phyloP scores from a whole-genome alignment of 176 grass and related monocot species.

The Ensete ventricosum region DNA sequence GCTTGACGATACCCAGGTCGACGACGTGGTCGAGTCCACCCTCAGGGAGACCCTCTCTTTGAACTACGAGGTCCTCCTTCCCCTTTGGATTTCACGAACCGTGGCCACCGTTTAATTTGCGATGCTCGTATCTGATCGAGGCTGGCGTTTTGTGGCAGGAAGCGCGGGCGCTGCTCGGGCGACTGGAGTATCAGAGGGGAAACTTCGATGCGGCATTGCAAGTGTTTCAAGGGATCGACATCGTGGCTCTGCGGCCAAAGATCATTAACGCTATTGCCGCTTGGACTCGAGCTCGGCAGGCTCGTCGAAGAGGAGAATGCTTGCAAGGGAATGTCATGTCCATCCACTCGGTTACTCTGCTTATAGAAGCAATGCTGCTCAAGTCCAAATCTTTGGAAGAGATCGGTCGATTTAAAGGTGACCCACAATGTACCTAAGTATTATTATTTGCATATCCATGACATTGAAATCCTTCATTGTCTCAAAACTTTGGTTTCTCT shows the following conservation, averaged over 20 bases:
- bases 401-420: slow-evolving; percentile 68
- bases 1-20: slow-evolving; percentile 71
- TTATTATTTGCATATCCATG: background rate
- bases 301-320: slow-evolving; percentile 52
- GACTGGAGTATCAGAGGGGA: slow-evolving; percentile 90
- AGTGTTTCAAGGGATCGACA: slow-evolving; percentile 93
- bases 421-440: background rate
- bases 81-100: background rate
- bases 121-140: background rate
- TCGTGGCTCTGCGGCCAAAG: slow-evolving; percentile 52
- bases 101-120: background rate
- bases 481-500: background rate
- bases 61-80: slow-evolving; percentile 78
- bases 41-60: slow-evolving; percentile 84
- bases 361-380: slow-evolving; percentile 85
- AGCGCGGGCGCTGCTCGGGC: slow-evolving; percentile 81
- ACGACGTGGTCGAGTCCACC: slow-evolving; percentile 86
- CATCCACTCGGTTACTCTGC: slow-evolving; percentile 90
- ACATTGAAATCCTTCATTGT: background rate
- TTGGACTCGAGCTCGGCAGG: slow-evolving; percentile 49
- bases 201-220: slow-evolving; percentile 94
- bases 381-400: slow-evolving; percentile 79
- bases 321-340: slow-evolving; percentile 68
- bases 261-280: slow-evolving; percentile 64
- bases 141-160: slow-evolving; percentile 37